These are phyloP conservation scores for Kingdonia uniflora DNA, from an alignment of 164 flowering plant species.

Conservation along the genomic window DNA sequence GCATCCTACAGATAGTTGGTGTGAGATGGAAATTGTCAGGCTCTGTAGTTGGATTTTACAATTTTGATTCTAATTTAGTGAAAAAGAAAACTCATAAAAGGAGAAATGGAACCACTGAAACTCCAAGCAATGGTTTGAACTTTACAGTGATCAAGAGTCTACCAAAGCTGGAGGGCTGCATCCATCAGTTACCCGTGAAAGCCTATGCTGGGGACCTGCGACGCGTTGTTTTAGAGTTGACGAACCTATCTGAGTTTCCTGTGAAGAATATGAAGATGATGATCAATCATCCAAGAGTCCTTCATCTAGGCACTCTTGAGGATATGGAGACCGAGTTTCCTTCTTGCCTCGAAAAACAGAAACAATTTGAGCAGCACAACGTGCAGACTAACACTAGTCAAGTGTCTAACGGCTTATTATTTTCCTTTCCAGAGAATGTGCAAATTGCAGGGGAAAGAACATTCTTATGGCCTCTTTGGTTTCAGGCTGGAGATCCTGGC, in stretches of 20 bases:
- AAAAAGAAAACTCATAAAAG: slow-evolving; percentile 51
- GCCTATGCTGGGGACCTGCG: slow-evolving; percentile 63
- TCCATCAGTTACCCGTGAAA: slow-evolving; percentile 44
- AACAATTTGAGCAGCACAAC: slow-evolving; percentile 13
- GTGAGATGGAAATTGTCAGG: slow-evolving; percentile 83
- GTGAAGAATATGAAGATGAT: slow-evolving; percentile 69
- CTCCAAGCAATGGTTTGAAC: slow-evolving; percentile 36
- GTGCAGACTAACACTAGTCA: slow-evolving; percentile 12
- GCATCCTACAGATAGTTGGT: slow-evolving; percentile 65
- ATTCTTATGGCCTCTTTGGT: slow-evolving; percentile 84
- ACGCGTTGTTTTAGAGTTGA: slow-evolving; percentile 60
- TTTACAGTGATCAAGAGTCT: slow-evolving; percentile 76
- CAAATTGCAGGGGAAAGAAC: slow-evolving; percentile 41
- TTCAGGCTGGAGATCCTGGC: slow-evolving; percentile 71
- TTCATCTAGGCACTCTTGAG: slow-evolving; percentile 42
- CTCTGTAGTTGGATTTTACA: slow-evolving; percentile 50
- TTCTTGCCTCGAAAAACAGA: slow-evolving; percentile 44
- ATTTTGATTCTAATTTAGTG: slow-evolving; percentile 32
- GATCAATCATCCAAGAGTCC: slow-evolving; percentile 70
- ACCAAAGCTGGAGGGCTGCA: slow-evolving; percentile 74
- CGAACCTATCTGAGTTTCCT: slow-evolving; percentile 50
- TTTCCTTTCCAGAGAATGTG: slow-evolving; percentile 66
- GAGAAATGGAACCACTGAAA: slow-evolving; percentile 31
- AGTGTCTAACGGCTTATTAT: slow-evolving; percentile 20
- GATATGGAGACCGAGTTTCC: slow-evolving; percentile 53